These are phyloP conservation scores for Hebeloma cylindrosporum DNA, from an alignment of 768 basidiomycete genomes.

Conservation along the genomic window DNA sequence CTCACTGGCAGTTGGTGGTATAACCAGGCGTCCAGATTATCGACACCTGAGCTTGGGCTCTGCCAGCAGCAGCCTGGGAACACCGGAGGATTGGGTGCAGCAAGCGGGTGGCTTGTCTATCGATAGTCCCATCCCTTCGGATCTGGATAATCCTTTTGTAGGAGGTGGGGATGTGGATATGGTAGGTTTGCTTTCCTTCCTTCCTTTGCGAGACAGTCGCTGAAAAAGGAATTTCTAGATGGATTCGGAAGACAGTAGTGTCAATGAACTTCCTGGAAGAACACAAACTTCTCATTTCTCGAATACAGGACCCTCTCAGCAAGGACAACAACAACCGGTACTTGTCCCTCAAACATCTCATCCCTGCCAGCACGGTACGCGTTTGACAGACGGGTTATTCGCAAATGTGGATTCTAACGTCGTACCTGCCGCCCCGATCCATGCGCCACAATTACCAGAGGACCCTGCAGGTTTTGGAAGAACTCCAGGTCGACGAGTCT, in stretches of 20 bases:
- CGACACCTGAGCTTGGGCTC: constrained; percentile 22
- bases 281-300: constrained; percentile 5
- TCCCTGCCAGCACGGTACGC: too few relatives aligned
- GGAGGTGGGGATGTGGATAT: constrained; percentile 49
- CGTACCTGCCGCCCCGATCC: constrained; percentile 5
- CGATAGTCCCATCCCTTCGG: constrained; percentile 43
- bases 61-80: constrained; percentile 39
- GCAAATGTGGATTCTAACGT: too few relatives aligned
- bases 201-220: constrained; percentile 13
- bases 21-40: constrained; percentile 14
- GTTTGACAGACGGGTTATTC: too few relatives aligned
- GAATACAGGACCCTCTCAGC: constrained; percentile 1
- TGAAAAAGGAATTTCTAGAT: too few relatives aligned
- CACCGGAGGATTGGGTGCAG: constrained; percentile 74
- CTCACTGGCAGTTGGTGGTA: constrained; percentile 35
- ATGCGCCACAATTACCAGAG: constrained; percentile 3
- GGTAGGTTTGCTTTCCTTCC: constrained; percentile 37
- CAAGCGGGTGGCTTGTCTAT: constrained; percentile 70
- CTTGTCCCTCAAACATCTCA: too few relatives aligned
- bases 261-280: neutral
- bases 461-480: neutral
- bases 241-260: constrained; percentile 16
- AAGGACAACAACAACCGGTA: constrained; percentile 1
- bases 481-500: constrained; percentile 1
- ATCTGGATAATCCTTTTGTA: constrained; percentile 15